Evolutionary conservation across 2,329 filamentous ascomycete species (phyloP), one percentile per base, ranked within the genome.

Genomic region (Penicillium sp.): DNA sequence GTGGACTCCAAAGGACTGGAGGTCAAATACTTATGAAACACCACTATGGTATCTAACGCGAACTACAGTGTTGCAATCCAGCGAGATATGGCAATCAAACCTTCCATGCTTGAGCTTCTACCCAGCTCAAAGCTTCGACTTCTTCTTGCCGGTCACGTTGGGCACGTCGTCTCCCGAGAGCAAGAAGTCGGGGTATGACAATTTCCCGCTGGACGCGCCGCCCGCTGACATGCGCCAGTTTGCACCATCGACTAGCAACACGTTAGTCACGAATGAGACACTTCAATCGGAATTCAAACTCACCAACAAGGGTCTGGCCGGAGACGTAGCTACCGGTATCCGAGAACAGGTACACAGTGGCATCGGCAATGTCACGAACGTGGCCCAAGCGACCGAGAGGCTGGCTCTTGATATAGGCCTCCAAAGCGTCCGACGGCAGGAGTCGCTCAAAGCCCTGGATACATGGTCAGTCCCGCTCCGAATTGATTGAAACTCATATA

Each of bases 311-410:
- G 3, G 86, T 84, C 62, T 91, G 87, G 1, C 92, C 94, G 62
- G 90, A 96, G 44, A 97, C 86, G 71, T 90, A 96, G 70, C 88
- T 91, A 1, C 88, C 93, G 0, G 91, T 86, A 43, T 96, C 90
- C 43, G 89, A 90, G 69, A 97, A 94, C 52, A 97, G 73, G 66
- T 87, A 99, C 0, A 97, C 84, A 0, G 93, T 97, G 1, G 93
- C 90, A 73, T 99, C 93, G 0, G 92, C 89, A 66, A 99, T 92
- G 68, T 99, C 93, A 61, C 88, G 89, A 24, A 96, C 85, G 0
- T 84, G 84, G 6, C 93, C 94, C 73, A 86, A 86, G 53, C 92
- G 82, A 1, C 91, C 91, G 2, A 87, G 76, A 0, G 94, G 94
- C 36, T 96, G 82, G 2, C 64, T 59, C 24, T 81, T 76, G 32